Evolutionary conservation across 192 early-diverging fungal species (phyloP).

Genomic region (Rhizophagus sp.): DNA sequence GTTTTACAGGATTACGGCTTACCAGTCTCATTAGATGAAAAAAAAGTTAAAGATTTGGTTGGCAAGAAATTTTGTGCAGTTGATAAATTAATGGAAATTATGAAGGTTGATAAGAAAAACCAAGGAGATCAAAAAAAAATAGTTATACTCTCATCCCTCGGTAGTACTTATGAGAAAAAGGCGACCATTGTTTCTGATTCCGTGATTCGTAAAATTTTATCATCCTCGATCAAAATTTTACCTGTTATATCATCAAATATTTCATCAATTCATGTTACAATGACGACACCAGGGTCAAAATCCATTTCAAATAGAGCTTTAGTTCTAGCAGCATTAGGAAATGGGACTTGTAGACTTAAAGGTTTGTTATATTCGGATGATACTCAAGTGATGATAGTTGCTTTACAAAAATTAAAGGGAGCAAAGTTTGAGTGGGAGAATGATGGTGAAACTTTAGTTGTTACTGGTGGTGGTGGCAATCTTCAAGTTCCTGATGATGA

Average conservation of each 20-base stretch:
- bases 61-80: conserved; percentile 70
- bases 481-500: conserved; percentile 74
- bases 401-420: conserved; percentile 85
- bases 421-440: conserved; percentile 91
- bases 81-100: conserved; percentile 85
- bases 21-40: conserved; percentile 83
- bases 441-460: conserved; percentile 86
- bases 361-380: conserved; percentile 96
- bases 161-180: conserved; percentile 78
- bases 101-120: conserved; percentile 97
- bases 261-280: conserved; percentile 46
- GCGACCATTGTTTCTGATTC: conserved; percentile 82
- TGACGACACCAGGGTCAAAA: conserved; percentile 91
- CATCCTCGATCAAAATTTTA: conserved; percentile 70
- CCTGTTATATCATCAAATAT: conserved; percentile 46
- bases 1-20: conserved; percentile 86
- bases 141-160: conserved; percentile 83
- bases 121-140: conserved; percentile 89
- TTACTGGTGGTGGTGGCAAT: conserved; percentile 78
- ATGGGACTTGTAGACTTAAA: conserved; percentile 76
- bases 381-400: conserved; percentile 94
- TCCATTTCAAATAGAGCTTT: conserved; percentile 97
- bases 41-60: conserved; percentile 61
- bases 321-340: conserved; percentile 85
- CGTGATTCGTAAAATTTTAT: conserved; percentile 81